Base-by-base conservation (phyloP, 176 grass and related monocot species). In the Musa troglodytarum region DNA sequence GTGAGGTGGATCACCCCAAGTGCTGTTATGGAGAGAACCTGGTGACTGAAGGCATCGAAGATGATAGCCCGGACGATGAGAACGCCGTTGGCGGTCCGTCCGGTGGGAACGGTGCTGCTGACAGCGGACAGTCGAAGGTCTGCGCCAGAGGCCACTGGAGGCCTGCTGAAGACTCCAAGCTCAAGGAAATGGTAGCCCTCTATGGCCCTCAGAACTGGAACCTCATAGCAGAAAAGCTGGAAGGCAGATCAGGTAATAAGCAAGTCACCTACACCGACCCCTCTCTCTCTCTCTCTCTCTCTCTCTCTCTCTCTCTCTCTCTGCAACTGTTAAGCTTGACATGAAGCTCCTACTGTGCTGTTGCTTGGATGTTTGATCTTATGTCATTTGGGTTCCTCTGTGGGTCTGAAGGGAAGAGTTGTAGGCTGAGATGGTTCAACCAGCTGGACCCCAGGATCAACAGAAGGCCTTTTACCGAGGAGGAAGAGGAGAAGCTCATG, bases 371-470 rank as follows among this genome's bases (percentile, higher is more conserved):
- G 34, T 43, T 43, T 43, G 34, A 43, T 43, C 34, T 43, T 43
- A 6, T 43, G 34, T 5, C 34, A 43, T 43, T 43, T 43, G 34
- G 34, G 34, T 43, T 43, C 34, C 34, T 43, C 2, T 50, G 3
- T 20, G 53, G 51, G 19, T 24, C 9, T 53, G 10, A 55, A 74
- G 72, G 72, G 25, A 74, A 74, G 72, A 74, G 72, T 23, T 74
- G 72, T 17, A 74, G 72, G 72, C 26, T 74, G 72, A 55, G 72
- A 58, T 74, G 72, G 72, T 74, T 74, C 72, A 74, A 74, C 72
- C 72, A 74, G 53, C 2, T 74, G 72, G 53, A 74, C 22, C 72
- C 72, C 9, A 74, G 72, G 72, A 74, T 74, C 72, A 74, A 74
- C 53, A 74, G 72, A 50, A 58, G 53, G 53, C 53, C 53, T 29